Percentiles rank a stretch among this genome's conserved stretches.
Evolutionary conservation across 306 rosid species (phyloP).

Genomic region (Cucumis hystrix): DNA sequence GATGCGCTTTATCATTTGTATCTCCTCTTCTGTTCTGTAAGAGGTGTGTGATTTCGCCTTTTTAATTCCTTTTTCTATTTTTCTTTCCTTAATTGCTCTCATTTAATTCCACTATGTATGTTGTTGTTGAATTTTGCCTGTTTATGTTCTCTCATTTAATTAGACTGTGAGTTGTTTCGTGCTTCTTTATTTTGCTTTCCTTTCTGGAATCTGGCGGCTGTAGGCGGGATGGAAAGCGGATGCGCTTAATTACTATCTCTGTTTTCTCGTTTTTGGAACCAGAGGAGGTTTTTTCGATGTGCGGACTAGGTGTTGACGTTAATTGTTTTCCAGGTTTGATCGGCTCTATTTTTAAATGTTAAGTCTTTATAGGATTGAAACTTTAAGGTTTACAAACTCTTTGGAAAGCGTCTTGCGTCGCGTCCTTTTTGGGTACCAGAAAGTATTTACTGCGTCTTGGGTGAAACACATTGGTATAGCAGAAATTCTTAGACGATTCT

Average conservation of each 20-base stretch:
- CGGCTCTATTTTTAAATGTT: background rate
- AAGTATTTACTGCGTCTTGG: background rate
- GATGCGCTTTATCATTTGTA: background rate
- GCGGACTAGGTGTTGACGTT: background rate
- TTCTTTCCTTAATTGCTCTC: background rate
- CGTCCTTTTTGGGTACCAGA: background rate
- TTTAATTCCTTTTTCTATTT: background rate
- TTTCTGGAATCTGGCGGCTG: background rate
- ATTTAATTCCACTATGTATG: background rate
- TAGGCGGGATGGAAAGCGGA: background rate
- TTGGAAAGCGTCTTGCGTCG: background rate
- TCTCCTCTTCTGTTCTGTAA: background rate
- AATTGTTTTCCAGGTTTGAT: background rate
- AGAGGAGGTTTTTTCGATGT: background rate
- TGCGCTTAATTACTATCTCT: background rate
- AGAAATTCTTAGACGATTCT: background rate
- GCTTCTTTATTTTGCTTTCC: background rate
- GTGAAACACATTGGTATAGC: background rate
- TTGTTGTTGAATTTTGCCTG: background rate
- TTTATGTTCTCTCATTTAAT: background rate
- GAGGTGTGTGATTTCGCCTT: background rate
- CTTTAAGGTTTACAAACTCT: background rate
- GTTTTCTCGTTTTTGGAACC: background rate
- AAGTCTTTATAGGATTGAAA: background rate
- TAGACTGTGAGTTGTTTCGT: background rate